Evolutionary conservation across 495 filamentous ascomycete genomes (phyloP), one percentile per base, ranked within the genome.

Genomic region (Tuber borchii): DNA sequence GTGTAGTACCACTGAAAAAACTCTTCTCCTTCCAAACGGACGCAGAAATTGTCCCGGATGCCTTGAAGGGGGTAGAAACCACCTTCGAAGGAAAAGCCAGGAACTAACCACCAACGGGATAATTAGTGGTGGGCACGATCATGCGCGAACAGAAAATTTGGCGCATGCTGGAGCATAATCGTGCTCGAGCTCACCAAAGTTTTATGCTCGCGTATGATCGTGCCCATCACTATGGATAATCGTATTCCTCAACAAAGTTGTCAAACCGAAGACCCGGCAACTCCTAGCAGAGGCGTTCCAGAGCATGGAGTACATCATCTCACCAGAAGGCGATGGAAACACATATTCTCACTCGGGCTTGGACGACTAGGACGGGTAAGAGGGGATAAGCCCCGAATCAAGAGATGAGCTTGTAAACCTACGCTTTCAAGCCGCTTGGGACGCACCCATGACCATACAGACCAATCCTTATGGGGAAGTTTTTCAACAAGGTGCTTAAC

Each of bases 261-360:
- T 97, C 80, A 95, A 95, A 80, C 90, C 91, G 44, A 92, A 93
- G 31, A 87, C 98, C 37, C 90, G 95, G 3, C 93, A 93, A 0
- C 89, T 97, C 44, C 87, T 98, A 20, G 88, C 90, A 42, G 94
- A 98, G 76, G 88, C 93, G 7, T 99, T 97, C 86, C 90, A 93
- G 34, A 94, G 97, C 82, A 90, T 93, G 48, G 93, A 97, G 83
- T 99, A 98, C 86, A 81, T 80, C 0, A 34, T 76, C 69, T 70
- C 51, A 16, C 20, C 84, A 86, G 51, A 85, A 82, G 14, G 26
- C 19, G 72, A 69, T 4, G 76, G 45, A 7, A 68, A 70, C 17
- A 46, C 22, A 12, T n/a, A 43, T 10, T 6, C 26, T 51, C 34
- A 37, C 68, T 69, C 43, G 6, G 74, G 78, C 48, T 72, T 83